A percentile compares a stretch with the other conserved stretches of the same genome.
Conservation (phyloP, 139 green algal species). For the Coelastrella sp. region DNA sequence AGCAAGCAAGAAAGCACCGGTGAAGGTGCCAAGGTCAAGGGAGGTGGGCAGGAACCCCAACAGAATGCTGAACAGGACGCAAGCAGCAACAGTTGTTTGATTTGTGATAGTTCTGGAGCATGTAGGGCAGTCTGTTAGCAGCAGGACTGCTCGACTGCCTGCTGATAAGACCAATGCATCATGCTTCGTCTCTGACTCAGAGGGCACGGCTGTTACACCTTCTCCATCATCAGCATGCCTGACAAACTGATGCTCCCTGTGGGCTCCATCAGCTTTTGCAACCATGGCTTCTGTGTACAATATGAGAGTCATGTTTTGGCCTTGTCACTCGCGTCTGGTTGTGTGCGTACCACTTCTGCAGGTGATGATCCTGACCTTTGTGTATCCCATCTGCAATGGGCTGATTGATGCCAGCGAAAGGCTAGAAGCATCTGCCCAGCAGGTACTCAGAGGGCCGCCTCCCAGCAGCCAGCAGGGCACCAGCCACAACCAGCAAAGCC, state of each 20-base stretch:
- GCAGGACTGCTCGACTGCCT: no score
- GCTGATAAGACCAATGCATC: no score
- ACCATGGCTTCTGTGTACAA: no score
- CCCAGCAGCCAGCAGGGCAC: neutral
- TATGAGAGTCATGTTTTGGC: no score
- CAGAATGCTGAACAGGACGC: neutral
- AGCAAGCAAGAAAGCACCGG: neutral
- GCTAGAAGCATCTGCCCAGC: constrained; percentile 25
- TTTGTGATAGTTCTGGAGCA: neutral
- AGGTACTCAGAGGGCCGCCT: neutral
- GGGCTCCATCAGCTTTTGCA: no score
- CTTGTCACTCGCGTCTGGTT: neutral
- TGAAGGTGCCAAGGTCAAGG: constrained; percentile 27
- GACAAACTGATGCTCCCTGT: no score
- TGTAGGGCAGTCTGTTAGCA: neutral
- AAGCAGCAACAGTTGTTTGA: neutral
- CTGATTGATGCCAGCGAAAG: constrained; percentile 27
- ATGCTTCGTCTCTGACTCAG: no score
- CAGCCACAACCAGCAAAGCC: neutral
- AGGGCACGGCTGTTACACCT: no score
- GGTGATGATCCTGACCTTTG: constrained; percentile 37
- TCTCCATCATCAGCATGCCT: no score
- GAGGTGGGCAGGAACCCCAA: neutral
- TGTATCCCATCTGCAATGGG: constrained; percentile 25
- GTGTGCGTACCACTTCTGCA: neutral